phyloP scores from a whole-genome alignment of 2,329 filamentous ascomycete genomes.

The Aureobasidium sp. region DNA sequence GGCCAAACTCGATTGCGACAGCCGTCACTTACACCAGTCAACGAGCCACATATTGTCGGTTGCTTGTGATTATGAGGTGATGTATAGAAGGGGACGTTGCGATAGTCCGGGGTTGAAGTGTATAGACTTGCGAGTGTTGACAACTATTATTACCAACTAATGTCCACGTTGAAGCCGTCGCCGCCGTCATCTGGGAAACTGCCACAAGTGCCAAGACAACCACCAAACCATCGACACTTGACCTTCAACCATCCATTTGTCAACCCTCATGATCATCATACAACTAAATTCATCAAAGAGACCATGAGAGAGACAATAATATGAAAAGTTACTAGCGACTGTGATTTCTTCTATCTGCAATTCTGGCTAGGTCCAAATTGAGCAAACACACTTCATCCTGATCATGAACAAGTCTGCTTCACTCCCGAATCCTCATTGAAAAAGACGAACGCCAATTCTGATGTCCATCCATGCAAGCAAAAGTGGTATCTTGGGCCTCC shows the following conservation, averaged over 20 bases:
- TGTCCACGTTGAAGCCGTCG: constrained; percentile 4
- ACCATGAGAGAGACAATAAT: background rate
- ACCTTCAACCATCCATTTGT: background rate
- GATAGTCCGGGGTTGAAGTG: background rate
- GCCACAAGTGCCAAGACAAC: background rate
- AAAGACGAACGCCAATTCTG: constrained; percentile 1
- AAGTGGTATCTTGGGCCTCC: constrained; percentile 3
- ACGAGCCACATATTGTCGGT: constrained; percentile 69
- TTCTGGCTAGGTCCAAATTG: background rate
- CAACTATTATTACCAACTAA: constrained; percentile 2
- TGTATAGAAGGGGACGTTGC: background rate
- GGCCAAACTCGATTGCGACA: constrained; percentile 14
- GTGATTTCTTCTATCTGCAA: background rate
- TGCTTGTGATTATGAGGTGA: background rate
- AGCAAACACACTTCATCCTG: background rate
- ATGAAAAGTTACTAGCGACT: background rate
- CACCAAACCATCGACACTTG: background rate
- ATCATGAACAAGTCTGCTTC: background rate
- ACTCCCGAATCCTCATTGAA: background rate
- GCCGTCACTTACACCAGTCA: constrained; percentile 71
- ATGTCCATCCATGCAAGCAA: constrained; percentile 6
- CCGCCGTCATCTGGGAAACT: constrained; percentile 12
- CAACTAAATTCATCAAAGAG: background rate
- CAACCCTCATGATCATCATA: background rate
- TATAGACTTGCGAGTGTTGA: background rate